A percentile compares a stretch with the other conserved stretches of the same genome.
phyloP scores from a whole-genome alignment of 2,329 filamentous ascomycete genomes.

The Fusarium sp. region DNA sequence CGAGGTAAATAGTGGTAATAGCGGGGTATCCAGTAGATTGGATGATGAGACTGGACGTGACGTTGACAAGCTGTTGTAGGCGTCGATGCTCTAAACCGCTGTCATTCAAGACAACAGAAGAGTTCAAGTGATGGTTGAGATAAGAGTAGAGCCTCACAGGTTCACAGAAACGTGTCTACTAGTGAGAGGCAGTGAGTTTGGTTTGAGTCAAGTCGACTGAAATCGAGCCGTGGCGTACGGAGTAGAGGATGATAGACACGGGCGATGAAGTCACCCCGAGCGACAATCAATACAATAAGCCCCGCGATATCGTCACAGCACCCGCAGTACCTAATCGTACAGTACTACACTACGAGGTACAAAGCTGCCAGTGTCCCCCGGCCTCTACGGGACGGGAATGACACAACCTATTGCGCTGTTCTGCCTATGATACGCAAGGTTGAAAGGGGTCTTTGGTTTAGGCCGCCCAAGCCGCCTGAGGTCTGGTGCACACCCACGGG shows the following conservation, averaged over 20 bases:
- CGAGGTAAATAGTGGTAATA: slow-evolving; percentile 23
- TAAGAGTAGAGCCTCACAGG: slow-evolving; percentile 18
- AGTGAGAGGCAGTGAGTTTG: neutral
- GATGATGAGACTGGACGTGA: slow-evolving; percentile 29
- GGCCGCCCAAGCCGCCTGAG: slow-evolving; percentile 28
- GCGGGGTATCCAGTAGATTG: slow-evolving; percentile 29
- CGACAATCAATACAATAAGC: slow-evolving; percentile 27
- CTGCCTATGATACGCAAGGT: neutral
- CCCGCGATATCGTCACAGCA: slow-evolving; percentile 34
- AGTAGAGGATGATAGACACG: slow-evolving; percentile 13
- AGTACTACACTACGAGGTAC: slow-evolving; percentile 25
- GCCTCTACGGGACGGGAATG: slow-evolving; percentile 4
- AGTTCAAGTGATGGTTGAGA: neutral
- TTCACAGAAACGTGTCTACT: slow-evolving; percentile 7
- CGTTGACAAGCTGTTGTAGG: slow-evolving; percentile 19
- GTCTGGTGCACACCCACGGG: slow-evolving; percentile 26
- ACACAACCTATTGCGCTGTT: slow-evolving; percentile 15
- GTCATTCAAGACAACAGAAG: neutral
- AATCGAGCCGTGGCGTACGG: slow-evolving; percentile 19
- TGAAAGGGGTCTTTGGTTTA: slow-evolving; percentile 19
- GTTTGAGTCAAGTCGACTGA: neutral
- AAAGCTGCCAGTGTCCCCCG: slow-evolving; percentile 22
- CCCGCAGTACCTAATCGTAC: slow-evolving; percentile 13
- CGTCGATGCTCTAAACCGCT: neutral
- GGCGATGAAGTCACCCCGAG: slow-evolving; percentile 35